Evolutionary conservation across 1,139 yeast genomes (phyloP), one percentile per base, ranked within the genome.

Genomic region (Hemisphaericaspora subhashii): DNA sequence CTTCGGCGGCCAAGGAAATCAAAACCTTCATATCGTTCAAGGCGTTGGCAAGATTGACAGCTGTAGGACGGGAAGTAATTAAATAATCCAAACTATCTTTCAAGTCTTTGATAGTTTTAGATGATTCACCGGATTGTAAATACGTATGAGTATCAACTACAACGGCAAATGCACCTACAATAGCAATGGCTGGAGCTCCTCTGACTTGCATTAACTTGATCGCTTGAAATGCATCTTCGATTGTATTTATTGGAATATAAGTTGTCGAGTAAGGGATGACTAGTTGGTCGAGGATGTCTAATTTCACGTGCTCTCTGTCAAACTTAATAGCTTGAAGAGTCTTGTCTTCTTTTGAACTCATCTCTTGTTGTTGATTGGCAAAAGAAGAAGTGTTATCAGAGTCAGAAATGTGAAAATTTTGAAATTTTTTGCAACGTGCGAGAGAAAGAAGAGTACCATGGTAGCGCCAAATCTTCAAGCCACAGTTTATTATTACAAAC

Each of bases 121-220:
- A 54, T 4, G 41, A 40, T 0, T 44, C 39, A 1, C 36, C 40
- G 1, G 41, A 24, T 13, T 52, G 27, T 21, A 64, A 41, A 28
- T 50, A 40, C 27, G 56, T 54, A 28, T 62, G 46, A 8, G 81
- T 62, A 47, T 90, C 96, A 12, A 86, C 81, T 1, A 87, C 83
- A n/a, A 90, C 75, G 1, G 96, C 77, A 44, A 89, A 74, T 1
- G 90, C 82, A 9, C 96, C 98, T 3, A 92, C 97, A 41, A 92
- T 86, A 42, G 98, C 98, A 55, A 92, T 92, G 2, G 98, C 98
- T 0, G 98, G 98, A 0, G 98, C 98, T 16, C 98, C 98, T 58
- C 98, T 77, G 4, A 94, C 98, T 55, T 86, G 89, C 98, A 92
- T 92, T 44, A 73, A 72, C 57, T 82, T 83, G 58, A 92, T 92